These are phyloP conservation scores for Russula earlei DNA, from an alignment of 768 basidiomycete genomes.

Conservation along the genomic window DNA sequence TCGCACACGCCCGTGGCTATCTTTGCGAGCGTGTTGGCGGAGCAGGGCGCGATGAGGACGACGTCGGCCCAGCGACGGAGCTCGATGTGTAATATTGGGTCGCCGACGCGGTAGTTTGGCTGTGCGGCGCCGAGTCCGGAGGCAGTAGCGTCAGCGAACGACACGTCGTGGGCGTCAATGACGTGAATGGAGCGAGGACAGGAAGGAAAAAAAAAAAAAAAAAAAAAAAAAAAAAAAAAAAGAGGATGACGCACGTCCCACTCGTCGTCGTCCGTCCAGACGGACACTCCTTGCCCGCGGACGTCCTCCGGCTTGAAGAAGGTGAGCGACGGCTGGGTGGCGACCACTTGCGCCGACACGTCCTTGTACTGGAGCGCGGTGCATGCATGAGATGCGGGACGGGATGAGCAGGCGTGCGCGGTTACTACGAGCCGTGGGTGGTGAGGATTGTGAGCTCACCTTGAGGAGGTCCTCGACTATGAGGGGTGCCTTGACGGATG, in stretches of 20 bases:
- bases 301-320: slow-evolving; percentile 62
- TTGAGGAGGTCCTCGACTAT: slow-evolving; percentile 70
- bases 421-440: too few relatives aligned
- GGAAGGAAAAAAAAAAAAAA: neutral
- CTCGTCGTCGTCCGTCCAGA: slow-evolving; percentile 91
- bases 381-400: too few relatives aligned
- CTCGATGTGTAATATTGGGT: slow-evolving; percentile 95
- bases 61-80: slow-evolving; percentile 90
- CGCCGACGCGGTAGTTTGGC: slow-evolving; percentile 68
- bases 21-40: slow-evolving; percentile 94
- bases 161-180: too few relatives aligned
- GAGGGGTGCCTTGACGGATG: slow-evolving; percentile 86
- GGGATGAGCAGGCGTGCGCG: too few relatives aligned
- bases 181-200: too few relatives aligned
- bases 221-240: too few relatives aligned
- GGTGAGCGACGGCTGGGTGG: slow-evolving; percentile 66
- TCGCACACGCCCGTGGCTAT: slow-evolving; percentile 85
- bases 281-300: slow-evolving; percentile 40
- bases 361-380: slow-evolving; percentile 45
- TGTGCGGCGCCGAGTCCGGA: slow-evolving; percentile 23
- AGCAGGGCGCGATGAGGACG: slow-evolving; percentile 91
- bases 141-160: neutral
- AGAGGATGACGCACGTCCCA: slow-evolving; percentile 82
- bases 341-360: slow-evolving; percentile 74
- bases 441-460: slow-evolving; percentile 26